Conservation (phyloP, 2,329 filamentous ascomycete species). For the Graphilbum sp. region DNA sequence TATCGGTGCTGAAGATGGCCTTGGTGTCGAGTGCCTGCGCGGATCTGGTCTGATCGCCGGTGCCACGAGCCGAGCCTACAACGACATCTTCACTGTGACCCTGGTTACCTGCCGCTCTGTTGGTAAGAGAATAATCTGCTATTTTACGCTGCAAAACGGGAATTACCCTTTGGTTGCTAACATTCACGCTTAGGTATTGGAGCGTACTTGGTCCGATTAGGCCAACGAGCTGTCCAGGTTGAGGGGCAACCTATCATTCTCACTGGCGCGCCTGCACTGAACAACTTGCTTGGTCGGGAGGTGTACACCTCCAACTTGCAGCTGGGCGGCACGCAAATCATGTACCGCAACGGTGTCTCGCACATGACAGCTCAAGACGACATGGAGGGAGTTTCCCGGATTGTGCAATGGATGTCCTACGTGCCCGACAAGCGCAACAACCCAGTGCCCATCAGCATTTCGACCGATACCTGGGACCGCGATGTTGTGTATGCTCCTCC, state of each 20-base stretch:
- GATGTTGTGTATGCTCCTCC: conserved; percentile 73
- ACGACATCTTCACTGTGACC: conserved; percentile 97
- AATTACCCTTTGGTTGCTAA: not conserved
- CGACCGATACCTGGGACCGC: conserved; percentile 78
- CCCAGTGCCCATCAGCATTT: conserved; percentile 82
- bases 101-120: conserved; percentile 96
- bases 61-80: conserved; percentile 91
- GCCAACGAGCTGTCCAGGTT: conserved; percentile 96
- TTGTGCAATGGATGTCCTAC: conserved; percentile 95
- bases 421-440: conserved; percentile 90
- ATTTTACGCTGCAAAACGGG: no score
- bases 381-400: conserved; percentile 94
- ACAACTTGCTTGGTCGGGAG: conserved; percentile 94
- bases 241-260: conserved; percentile 98
- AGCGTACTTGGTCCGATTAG: conserved; percentile 94
- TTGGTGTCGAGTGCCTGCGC: conserved; percentile 93
- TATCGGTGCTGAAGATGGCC: conserved; percentile 81
- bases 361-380: conserved; percentile 97
- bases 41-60: conserved; percentile 96
- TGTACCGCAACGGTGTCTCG: conserved; percentile 99
- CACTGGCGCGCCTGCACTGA: conserved; percentile 90
- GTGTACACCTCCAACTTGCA: conserved; percentile 98
- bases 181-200: conserved; percentile 50
- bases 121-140: conserved; percentile 38
- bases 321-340: conserved; percentile 99